Percentiles rank a stretch among this genome's conserved stretches.
Evolutionary conservation across 202 grass and related monocot species (phyloP).

Genomic region (Schoenoplectus tabernaemontani): DNA sequence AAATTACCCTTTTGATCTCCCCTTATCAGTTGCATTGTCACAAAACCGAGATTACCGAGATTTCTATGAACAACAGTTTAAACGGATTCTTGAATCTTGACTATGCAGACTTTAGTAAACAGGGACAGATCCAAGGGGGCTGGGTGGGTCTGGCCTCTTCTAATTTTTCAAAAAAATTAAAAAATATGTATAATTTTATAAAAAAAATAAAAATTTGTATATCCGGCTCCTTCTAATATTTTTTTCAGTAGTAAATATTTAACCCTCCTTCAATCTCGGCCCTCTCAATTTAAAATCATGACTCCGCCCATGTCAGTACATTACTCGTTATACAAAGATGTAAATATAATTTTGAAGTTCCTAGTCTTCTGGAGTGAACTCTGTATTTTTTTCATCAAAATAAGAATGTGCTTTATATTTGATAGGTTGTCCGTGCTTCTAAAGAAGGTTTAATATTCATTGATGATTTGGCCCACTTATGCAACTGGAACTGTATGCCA

Average conservation of each 20-base stretch:
- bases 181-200: too few species aligned
- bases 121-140: too few species aligned
- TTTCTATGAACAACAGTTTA: background rate
- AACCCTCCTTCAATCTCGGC: too few species aligned
- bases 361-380: background rate
- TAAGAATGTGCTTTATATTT: background rate
- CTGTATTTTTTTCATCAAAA: background rate
- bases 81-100: too few species aligned
- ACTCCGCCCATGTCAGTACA: too few species aligned
- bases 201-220: too few species aligned
- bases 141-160: too few species aligned
- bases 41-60: background rate
- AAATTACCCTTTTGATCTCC: background rate
- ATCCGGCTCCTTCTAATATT: too few species aligned
- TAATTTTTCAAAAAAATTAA: too few species aligned
- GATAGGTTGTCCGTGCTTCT: conserved; percentile 72
- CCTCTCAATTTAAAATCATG: too few species aligned
- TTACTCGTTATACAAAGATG: background rate
- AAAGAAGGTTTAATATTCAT: conserved; percentile 88
- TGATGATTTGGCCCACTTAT: conserved; percentile 91
- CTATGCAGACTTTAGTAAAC: background rate
- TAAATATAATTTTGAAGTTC: background rate
- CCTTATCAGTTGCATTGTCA: background rate
- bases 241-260: too few species aligned
- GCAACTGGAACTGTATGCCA: conserved; percentile 69